Conservation (phyloP, 352 stramenopile genomes). For the Globisporangium camurandrum region DNA sequence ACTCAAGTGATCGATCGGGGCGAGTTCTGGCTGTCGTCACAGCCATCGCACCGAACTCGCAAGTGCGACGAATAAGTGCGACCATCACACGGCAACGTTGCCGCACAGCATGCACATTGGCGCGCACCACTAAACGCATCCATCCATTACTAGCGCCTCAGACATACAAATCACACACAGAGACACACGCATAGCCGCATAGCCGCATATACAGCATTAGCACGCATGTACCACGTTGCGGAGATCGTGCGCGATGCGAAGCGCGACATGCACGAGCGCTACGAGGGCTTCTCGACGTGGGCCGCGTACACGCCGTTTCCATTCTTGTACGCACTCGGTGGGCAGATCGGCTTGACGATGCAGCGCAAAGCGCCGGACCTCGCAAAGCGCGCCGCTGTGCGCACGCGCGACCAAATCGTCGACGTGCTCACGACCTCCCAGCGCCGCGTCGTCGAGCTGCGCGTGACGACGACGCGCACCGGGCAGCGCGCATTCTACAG, state of each 20-base stretch:
- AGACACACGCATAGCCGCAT: too few relatives aligned
- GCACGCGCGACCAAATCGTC: conserved; percentile 56
- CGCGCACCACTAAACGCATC: too few relatives aligned
- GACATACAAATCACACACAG: too few relatives aligned
- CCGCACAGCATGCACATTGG: conserved; percentile 8
- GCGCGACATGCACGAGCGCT: conserved; percentile 71
- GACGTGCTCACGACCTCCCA: conserved; percentile 48
- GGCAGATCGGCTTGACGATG: conserved; percentile 67
- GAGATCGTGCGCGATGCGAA: conserved; percentile 79
- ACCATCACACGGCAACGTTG: neutral
- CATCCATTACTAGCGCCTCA: too few relatives aligned
- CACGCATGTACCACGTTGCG: conserved; percentile 70
- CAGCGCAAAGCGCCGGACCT: conserved; percentile 69
- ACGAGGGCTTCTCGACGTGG: conserved; percentile 35
- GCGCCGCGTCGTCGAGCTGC: conserved; percentile 43
- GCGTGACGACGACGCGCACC: conserved; percentile 46
- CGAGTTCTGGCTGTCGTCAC: too few relatives aligned
- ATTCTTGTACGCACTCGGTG: conserved; percentile 57
- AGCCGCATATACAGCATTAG: neutral
- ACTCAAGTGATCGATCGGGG: too few relatives aligned
- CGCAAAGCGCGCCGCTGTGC: conserved; percentile 56
- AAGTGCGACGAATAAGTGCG: neutral
- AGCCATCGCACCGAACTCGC: neutral
- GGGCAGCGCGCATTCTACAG: conserved; percentile 63
- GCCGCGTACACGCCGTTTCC: conserved; percentile 71